phyloP scores from a whole-genome alignment of 768 basidiomycete genomes.

The Lentinula sp. region DNA sequence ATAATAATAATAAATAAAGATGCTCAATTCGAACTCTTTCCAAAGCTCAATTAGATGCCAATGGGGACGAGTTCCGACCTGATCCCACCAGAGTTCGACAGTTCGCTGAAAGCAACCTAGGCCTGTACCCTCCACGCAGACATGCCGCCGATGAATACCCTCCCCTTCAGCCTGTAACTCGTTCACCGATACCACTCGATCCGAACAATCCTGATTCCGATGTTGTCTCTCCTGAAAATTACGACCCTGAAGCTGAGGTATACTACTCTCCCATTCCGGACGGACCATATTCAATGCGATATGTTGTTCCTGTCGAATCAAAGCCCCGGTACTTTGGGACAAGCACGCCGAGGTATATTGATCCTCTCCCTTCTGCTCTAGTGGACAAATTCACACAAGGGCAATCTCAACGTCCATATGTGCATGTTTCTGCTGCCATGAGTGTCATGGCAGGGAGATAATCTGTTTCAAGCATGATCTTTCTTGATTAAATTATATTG shows the following conservation, averaged over 20 bases:
- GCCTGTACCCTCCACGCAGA: background rate
- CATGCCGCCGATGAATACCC: background rate
- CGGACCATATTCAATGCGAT: conserved; percentile 1
- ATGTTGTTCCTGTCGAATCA: background rate
- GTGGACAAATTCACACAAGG: conserved; percentile 25
- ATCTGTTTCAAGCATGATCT: background rate
- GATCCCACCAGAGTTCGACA: conserved; percentile 31
- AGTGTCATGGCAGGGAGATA: conserved; percentile 35
- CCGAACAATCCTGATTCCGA: background rate
- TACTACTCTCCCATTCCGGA: background rate
- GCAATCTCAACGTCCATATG: background rate
- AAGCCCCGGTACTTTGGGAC: conserved; percentile 12
- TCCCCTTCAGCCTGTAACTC: conserved; percentile 2
- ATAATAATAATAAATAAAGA: background rate
- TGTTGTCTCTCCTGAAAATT: background rate
- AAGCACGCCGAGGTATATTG: conserved; percentile 23
- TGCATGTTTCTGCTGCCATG: background rate
- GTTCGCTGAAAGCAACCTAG: background rate
- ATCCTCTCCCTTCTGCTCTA: conserved; percentile 41
- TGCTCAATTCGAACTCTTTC: background rate
- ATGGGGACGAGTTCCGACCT: conserved; percentile 59
- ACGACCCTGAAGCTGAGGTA: background rate
- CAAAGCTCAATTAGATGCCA: conserved; percentile 33
- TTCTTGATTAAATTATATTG: background rate
- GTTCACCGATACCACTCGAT: conserved; percentile 9